A percentile compares a stretch with the other conserved stretches of the same genome.
These are phyloP conservation scores for Backusella mclennaniae DNA, from an alignment of 192 early-diverging fungal genomes.

Conservation along the genomic window DNA sequence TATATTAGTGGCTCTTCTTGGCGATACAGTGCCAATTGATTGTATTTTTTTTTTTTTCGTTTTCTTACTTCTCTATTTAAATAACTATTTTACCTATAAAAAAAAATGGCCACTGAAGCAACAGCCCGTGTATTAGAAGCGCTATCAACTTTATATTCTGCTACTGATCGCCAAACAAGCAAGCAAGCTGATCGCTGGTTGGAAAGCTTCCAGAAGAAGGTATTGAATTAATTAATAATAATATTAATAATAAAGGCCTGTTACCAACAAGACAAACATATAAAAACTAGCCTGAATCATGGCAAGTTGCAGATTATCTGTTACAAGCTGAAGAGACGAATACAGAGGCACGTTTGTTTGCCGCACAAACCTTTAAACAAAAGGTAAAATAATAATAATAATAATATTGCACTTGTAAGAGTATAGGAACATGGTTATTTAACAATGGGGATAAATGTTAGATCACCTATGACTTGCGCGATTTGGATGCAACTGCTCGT, in stretches of 20 bases:
- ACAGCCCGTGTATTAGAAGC: conserved; percentile 40
- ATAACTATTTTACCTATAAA: not conserved
- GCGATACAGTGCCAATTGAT: not conserved
- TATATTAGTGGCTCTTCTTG: too few species aligned
- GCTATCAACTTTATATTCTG: conserved; percentile 48
- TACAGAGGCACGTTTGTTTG: conserved; percentile 74
- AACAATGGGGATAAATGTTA: conserved; percentile 16
- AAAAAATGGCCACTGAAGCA: conserved; percentile 23
- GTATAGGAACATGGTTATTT: not conserved
- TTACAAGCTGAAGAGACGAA: conserved; percentile 56
- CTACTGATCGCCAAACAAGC: conserved; percentile 35
- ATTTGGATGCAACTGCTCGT: conserved; percentile 66
- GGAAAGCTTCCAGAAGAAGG: conserved; percentile 84
- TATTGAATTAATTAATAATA: conserved; percentile 25
- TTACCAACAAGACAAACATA: not conserved
- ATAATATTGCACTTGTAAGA: not conserved
- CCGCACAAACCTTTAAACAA: conserved; percentile 90
- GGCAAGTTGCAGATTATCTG: conserved; percentile 77
- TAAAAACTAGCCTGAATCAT: conserved; percentile 66
- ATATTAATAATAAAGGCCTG: not conserved
- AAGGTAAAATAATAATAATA: conserved; percentile 55
- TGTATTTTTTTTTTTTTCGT: not conserved
- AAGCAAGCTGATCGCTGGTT: conserved; percentile 77
- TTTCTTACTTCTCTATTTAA: not conserved
- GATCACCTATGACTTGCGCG: conserved; percentile 78